phyloP scores from a whole-genome alignment of 140 eudicot species.

The Stevia rebaudiana region DNA sequence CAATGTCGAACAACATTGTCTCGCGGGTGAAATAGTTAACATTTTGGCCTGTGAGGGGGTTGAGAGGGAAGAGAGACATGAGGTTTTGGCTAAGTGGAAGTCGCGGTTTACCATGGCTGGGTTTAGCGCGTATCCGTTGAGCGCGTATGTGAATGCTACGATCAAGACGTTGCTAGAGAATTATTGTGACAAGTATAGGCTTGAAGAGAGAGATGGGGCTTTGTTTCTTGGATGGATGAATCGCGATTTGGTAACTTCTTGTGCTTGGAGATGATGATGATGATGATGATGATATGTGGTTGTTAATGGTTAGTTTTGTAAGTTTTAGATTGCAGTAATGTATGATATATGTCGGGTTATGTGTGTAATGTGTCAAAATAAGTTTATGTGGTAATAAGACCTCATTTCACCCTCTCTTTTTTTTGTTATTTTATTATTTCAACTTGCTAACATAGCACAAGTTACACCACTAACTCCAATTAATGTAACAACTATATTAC shows the following conservation, averaged over 20 bases:
- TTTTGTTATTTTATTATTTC: neutral
- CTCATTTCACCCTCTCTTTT: neutral
- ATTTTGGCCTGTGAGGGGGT: constrained; percentile 62
- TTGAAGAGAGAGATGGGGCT: constrained; percentile 54
- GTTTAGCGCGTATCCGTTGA: constrained; percentile 44
- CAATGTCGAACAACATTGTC: constrained; percentile 54
- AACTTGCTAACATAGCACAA: no score
- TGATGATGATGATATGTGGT: neutral
- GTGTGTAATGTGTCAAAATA: constrained; percentile 8
- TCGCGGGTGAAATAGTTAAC: constrained; percentile 63
- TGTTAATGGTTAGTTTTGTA: neutral
- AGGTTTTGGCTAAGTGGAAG: constrained; percentile 52
- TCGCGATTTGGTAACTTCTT: constrained; percentile 43
- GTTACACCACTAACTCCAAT: no score
- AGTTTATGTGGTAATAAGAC: neutral
- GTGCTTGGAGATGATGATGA: constrained; percentile 54
- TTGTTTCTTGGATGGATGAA: constrained; percentile 66
- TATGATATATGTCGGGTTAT: neutral
- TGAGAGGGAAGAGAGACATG: constrained; percentile 65
- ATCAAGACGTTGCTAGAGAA: constrained; percentile 41
- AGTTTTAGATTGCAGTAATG: constrained; percentile 12
- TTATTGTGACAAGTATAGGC: constrained; percentile 40
- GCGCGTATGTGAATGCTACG: constrained; percentile 47
- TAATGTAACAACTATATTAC: no score
- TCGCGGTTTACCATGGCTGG: constrained; percentile 55